These are phyloP conservation scores for Apiospora rasikravindrae DNA, from an alignment of 2,329 filamentous ascomycete species.

Conservation along the genomic window DNA sequence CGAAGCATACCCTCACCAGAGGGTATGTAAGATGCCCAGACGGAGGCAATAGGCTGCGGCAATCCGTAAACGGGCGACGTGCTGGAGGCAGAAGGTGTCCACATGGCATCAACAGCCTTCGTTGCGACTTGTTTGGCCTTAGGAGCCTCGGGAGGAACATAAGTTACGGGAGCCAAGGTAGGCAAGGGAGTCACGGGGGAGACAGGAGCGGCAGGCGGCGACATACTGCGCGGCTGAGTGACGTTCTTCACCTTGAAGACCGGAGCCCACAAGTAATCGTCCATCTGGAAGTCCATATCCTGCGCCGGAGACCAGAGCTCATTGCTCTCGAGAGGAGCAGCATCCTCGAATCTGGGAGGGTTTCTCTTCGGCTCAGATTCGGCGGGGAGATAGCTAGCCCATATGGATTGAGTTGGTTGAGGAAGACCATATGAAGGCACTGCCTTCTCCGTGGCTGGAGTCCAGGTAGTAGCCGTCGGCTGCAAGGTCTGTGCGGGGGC, in stretches of 20 bases:
- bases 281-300: constrained; percentile 13
- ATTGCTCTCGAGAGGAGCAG: neutral
- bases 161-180: neutral
- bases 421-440: constrained; percentile 13
- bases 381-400: constrained; percentile 10
- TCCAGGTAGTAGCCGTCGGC: constrained; percentile 8
- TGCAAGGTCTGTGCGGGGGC: neutral
- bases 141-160: neutral
- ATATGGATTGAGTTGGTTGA: neutral
- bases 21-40: constrained; percentile 17
- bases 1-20: neutral
- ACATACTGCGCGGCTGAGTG: neutral
- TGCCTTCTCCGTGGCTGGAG: neutral
- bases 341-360: neutral
- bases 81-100: neutral
- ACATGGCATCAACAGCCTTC: neutral
- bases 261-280: constrained; percentile 1
- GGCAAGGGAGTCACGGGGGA: neutral
- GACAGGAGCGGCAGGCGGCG: neutral
- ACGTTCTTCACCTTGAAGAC: neutral
- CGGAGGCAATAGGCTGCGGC: constrained; percentile 3
- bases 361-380: neutral
- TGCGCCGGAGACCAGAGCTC: constrained; percentile 2
- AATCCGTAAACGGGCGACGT: neutral
- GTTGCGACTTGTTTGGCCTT: neutral